phyloP scores from a whole-genome alignment of 176 grass and related monocot genomes.

The Chloris gayana region DNA sequence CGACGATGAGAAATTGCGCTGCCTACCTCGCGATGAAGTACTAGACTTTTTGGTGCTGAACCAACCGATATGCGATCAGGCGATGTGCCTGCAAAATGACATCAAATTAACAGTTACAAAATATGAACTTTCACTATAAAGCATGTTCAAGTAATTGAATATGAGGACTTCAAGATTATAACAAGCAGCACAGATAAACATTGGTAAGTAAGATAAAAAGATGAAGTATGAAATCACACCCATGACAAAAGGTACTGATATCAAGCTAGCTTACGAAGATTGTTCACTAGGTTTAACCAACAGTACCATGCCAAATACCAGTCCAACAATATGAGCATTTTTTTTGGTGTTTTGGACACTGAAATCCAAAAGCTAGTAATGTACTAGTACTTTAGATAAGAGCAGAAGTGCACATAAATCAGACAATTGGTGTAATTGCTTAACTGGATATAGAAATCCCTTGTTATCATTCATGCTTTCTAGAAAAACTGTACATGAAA shows the following conservation, averaged over 20 bases:
- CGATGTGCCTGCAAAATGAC: conserved; percentile 52
- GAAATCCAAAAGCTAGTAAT: not conserved
- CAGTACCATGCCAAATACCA: not conserved
- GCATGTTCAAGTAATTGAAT: conserved; percentile 15
- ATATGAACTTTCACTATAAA: not conserved
- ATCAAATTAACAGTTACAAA: not conserved
- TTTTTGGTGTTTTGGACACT: not conserved
- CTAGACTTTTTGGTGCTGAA: conserved; percentile 57
- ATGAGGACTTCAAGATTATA: not conserved
- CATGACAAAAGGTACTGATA: not conserved
- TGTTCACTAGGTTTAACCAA: too few relatives aligned
- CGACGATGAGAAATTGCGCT: conserved; percentile 67
- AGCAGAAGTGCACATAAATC: too few relatives aligned
- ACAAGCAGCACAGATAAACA: conserved; percentile 10
- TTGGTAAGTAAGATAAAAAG: conserved; percentile 5
- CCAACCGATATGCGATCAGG: conserved; percentile 63
- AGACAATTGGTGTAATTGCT: too few relatives aligned
- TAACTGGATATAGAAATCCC: too few relatives aligned
- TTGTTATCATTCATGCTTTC: too few relatives aligned
- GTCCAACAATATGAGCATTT: not conserved
- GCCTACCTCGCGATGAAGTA: conserved; percentile 45
- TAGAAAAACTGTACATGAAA: too few relatives aligned
- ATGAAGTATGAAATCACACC: too few relatives aligned
- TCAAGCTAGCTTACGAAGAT: not conserved
- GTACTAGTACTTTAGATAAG: too few relatives aligned